Base-by-base conservation (phyloP, 2,329 filamentous ascomycete species). In the Paecilomyces sp. region DNA sequence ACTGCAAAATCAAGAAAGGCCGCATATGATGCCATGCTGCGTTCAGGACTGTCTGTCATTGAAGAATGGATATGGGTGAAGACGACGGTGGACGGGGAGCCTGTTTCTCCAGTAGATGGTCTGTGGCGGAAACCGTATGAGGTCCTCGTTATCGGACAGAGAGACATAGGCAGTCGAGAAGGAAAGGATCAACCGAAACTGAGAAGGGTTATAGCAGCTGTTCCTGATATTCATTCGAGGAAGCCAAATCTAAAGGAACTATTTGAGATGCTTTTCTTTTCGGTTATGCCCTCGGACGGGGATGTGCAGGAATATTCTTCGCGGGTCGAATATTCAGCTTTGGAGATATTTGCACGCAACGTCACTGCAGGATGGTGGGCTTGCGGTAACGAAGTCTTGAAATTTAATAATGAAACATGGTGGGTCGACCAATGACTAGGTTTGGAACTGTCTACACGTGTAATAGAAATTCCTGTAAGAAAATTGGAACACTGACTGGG, bases 1-100 rank as follows among this genome's bases (percentile, higher is more conserved):
- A 83, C 82, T 34, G 68, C 74, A 15, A 77, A 79, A 18, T 69
- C 84, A 13, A 76, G 83, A 3, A 70, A 76, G 2, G 71, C 78
- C 15, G 80, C 78, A 70, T 62, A 82, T 68, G 52, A 75, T 63
- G 52, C 77, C 60, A 56, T 85, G 0, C 70, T 73, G 11, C 65
- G 63, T 4, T 80, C 80, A 67, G 80, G 79, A 5, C 74, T 87
- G 3, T 66, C 72, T 2, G 65, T 86, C 7, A 66, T 74, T 4
- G 85, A 88, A 64, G 84, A 88, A 71, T 88, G 85, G 85, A 67
- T 86, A 3, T 88, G 85, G 85, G 68, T 86, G 57, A 88, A 88
- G 69, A 81, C 77, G 1, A 87, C 85, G 0, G 67, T 66, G 0
- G 63, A 73, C 2, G 85, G 85, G 2, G 77, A 82, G 60, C 78